phyloP scores from a whole-genome alignment of 2,329 filamentous ascomycete genomes.

The Aplosporella prunicola region DNA sequence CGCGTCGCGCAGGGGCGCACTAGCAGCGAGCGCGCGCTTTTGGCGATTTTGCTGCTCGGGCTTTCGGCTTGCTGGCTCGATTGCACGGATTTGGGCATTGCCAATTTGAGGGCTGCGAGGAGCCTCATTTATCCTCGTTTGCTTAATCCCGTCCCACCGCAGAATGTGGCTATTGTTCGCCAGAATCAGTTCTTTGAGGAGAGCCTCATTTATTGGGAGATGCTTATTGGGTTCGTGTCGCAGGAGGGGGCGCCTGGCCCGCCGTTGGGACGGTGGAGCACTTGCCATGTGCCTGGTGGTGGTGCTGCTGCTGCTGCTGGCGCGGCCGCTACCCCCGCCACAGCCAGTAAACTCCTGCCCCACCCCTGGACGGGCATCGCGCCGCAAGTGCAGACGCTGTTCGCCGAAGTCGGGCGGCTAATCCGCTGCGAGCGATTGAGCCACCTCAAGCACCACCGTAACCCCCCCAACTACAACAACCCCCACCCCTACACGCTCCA shows the following conservation, averaged over 20 bases:
- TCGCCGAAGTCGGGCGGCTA: slow-evolving; percentile 38
- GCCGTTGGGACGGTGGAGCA: too few species aligned
- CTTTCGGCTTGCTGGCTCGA: slow-evolving; percentile 53
- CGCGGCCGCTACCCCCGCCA: slow-evolving; percentile 22
- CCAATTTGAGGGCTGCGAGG: slow-evolving; percentile 42
- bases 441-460: not conserved
- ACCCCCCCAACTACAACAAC: slow-evolving; percentile 1
- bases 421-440: slow-evolving; percentile 29
- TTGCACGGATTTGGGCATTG: slow-evolving; percentile 44
- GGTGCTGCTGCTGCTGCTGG: slow-evolving; percentile 8
- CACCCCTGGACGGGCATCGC: slow-evolving; percentile 43
- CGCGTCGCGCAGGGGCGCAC: slow-evolving; percentile 33
- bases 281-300: too few species aligned
- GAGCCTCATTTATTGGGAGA: slow-evolving; percentile 50
- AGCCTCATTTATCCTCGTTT: slow-evolving; percentile 37
- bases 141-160: slow-evolving; percentile 19
- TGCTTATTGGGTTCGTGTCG: slow-evolving; percentile 47
- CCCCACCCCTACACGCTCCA: not conserved
- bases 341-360: slow-evolving; percentile 30
- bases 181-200: slow-evolving; percentile 45
- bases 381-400: slow-evolving; percentile 35
- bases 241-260: too few species aligned
- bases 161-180: slow-evolving; percentile 23
- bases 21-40: slow-evolving; percentile 42
- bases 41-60: slow-evolving; percentile 51